Percentiles rank a stretch among this genome's conserved stretches.
phyloP scores from a whole-genome alignment of 108 stramenopile genomes.

The Discostella stelligeroides region DNA sequence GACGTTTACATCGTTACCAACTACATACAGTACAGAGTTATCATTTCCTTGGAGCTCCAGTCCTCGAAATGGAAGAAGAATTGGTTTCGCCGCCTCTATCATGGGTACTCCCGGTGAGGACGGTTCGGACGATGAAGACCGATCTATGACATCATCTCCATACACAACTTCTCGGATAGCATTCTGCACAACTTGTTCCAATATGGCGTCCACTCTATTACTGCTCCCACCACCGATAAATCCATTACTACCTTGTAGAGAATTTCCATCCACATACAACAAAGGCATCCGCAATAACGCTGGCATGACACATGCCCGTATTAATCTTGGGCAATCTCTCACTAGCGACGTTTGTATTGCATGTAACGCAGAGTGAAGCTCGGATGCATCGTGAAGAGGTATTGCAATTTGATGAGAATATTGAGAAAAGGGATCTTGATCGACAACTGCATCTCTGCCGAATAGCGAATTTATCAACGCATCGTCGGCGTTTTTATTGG shows the following conservation, averaged over 20 bases:
- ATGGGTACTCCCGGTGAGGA: slow-evolving; percentile 4
- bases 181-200: slow-evolving; percentile 50
- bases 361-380: slow-evolving; percentile 73
- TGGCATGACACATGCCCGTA: slow-evolving; percentile 74
- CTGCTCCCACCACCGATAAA: slow-evolving; percentile 11
- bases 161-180: slow-evolving; percentile 52
- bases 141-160: slow-evolving; percentile 7
- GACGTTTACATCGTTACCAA: slow-evolving; percentile 45
- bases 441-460: slow-evolving; percentile 12
- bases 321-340: slow-evolving; percentile 76
- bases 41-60: slow-evolving; percentile 78
- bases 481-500: not conserved
- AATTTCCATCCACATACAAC: slow-evolving; percentile 57
- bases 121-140: not conserved
- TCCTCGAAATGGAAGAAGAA: slow-evolving; percentile 67
- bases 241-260: slow-evolving; percentile 5
- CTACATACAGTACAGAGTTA: slow-evolving; percentile 66
- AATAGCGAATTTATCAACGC: slow-evolving; percentile 16
- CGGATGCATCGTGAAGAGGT: slow-evolving; percentile 72
- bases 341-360: slow-evolving; percentile 78
- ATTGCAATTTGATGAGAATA: slow-evolving; percentile 80
- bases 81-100: slow-evolving; percentile 49
- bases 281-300: slow-evolving; percentile 68
- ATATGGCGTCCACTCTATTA: slow-evolving; percentile 19
- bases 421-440: slow-evolving; percentile 31